Base-by-base conservation (phyloP, 169 alveolate species). In the Ichthyophthirius multifiliis region DNA sequence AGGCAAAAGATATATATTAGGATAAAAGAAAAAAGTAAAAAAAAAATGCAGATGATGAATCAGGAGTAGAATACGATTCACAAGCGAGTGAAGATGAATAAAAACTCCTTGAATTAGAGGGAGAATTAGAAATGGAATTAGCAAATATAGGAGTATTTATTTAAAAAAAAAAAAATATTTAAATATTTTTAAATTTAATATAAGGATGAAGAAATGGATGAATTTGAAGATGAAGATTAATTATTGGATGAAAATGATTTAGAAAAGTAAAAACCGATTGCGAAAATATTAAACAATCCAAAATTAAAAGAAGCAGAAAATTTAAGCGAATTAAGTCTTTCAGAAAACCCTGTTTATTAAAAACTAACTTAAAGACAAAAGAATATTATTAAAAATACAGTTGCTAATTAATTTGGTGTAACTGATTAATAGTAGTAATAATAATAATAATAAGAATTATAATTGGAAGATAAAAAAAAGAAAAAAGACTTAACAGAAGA, bases 401-500 rank as follows among this genome's bases (percentile, higher is more conserved):
- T 55, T 27, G 43, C 71, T 3, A 55, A 55, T 27, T 27, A 55
- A 55, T 34, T 55, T 27, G 9, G 5, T 27, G 12, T 55, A 5
- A 55, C 1, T 1, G 4, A 10, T 55, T 6, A 20, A 55, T 5
- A 27, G 9, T 6, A 6, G 3, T 20, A 18, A 10, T 10, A 10
- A 55, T 55, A 0, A 9, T 27, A 23, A 55, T 23, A 18, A 10
- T 18, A 2, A 0, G 23, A 23, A 20, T 1, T 1, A 9, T 55
- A 20, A 20, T 18, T 27, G 71, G 23, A 34, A 20, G 13, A 20
- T 16, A 55, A 39, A 27, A 55, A 55, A 27, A 55, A 55, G 13
- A 55, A 55, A 27, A 55, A 55, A 27, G 23, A 27, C 31, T 34
- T 55, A 31, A 43, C 84, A 37, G 84, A 78, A 18, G 84, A 78